phyloP scores from a whole-genome alignment of 352 stramenopile species.

The Thraustochytrium sp. region DNA sequence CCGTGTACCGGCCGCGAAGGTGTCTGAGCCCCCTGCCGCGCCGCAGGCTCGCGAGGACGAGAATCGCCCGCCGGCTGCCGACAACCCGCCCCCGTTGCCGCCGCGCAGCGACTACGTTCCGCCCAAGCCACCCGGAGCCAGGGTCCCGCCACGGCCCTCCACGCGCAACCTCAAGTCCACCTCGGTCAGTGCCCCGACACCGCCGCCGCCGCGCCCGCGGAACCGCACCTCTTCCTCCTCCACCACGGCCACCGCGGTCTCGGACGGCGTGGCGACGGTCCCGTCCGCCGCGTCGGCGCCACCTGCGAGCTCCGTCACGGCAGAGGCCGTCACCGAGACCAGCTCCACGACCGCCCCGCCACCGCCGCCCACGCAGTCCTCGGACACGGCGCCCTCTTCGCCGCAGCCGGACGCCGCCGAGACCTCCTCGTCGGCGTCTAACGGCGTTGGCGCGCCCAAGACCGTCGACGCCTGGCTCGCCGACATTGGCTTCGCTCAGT shows the following conservation, averaged over 20 bases:
- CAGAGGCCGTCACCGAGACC: no score
- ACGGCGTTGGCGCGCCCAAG: not conserved
- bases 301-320: no score
- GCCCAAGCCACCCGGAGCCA: not conserved
- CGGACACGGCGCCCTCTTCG: not conserved
- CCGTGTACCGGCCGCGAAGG: no score
- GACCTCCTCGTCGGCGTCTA: no score
- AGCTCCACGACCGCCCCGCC: no score
- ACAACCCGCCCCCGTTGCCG: constrained; percentile 3
- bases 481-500: constrained; percentile 24
- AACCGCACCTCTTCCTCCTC: not conserved
- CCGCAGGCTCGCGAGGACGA: not conserved
- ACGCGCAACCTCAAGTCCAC: not conserved
- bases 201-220: not conserved
- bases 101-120: constrained; percentile 9
- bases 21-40: not conserved
- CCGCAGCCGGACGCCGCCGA: no score
- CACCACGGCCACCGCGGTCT: not conserved
- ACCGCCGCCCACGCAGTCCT: not conserved
- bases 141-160: not conserved
- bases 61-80: not conserved
- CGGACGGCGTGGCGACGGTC: no score
- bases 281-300: no score
- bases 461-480: constrained; percentile 1
- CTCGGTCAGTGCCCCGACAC: not conserved